Percentiles rank a stretch among this genome's conserved stretches.
Conservation (phyloP, 176 grass and related monocot species). For the Chrysopogon serrulatus region DNA sequence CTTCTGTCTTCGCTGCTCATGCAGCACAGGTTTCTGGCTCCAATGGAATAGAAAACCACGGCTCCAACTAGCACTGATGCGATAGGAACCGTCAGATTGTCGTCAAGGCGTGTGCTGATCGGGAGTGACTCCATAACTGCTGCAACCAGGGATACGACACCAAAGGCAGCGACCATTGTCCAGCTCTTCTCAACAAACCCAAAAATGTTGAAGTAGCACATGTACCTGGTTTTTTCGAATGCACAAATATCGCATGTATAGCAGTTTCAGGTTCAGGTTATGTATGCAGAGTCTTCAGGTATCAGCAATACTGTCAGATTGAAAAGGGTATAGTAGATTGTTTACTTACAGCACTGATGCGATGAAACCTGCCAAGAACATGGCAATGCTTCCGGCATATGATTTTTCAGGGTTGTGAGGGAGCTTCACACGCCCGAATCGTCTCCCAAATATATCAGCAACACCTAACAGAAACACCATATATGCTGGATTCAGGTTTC, state of each 20-base stretch:
- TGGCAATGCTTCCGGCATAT: constrained; percentile 56
- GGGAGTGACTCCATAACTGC: constrained; percentile 66
- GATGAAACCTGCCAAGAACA: constrained; percentile 55
- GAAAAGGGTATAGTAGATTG: constrained; percentile 20
- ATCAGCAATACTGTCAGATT: not conserved
- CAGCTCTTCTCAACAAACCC: constrained; percentile 64
- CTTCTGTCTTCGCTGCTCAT: not conserved
- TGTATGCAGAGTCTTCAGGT: not conserved
- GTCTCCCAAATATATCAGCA: constrained; percentile 83
- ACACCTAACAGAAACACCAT: constrained; percentile 55
- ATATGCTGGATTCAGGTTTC: not conserved
- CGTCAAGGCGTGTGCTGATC: constrained; percentile 71
- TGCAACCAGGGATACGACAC: constrained; percentile 43
- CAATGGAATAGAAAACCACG: constrained; percentile 40
- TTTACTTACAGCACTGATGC: constrained; percentile 67
- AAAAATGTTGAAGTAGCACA: constrained; percentile 73
- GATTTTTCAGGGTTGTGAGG: constrained; percentile 79
- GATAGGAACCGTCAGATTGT: constrained; percentile 76
- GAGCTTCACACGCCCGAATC: constrained; percentile 56
- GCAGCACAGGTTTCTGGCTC: not conserved
- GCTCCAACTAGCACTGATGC: constrained; percentile 30
- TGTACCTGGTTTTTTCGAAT: constrained; percentile 41
- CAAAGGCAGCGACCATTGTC: constrained; percentile 41
- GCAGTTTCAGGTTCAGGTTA: not conserved
- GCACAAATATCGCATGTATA: not conserved